Evolutionary conservation across 2,329 filamentous ascomycete species (phyloP).

Genomic region (Fusarium pilosicola): DNA sequence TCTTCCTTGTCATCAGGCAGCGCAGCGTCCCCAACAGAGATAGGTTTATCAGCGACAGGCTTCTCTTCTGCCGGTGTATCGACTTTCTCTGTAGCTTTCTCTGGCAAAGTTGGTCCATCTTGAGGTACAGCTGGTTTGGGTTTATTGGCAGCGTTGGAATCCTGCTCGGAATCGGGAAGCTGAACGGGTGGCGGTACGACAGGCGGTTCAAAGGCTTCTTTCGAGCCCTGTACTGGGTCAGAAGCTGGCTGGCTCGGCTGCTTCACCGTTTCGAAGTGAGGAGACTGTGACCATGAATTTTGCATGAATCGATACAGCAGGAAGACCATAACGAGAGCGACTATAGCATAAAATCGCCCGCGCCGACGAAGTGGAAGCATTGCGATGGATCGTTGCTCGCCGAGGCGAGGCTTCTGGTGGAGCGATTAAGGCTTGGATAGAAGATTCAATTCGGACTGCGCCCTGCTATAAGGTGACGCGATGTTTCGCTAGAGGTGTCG

Average conservation of each 20-base stretch:
- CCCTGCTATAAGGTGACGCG: background rate
- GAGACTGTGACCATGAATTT: conserved; percentile 51
- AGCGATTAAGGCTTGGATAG: background rate
- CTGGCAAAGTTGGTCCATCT: conserved; percentile 4
- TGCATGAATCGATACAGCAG: conserved; percentile 61
- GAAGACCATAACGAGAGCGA: conserved; percentile 64
- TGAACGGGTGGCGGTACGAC: conserved; percentile 27
- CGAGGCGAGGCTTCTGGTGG: conserved; percentile 37
- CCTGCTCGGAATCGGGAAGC: conserved; percentile 27
- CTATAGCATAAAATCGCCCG: conserved; percentile 69
- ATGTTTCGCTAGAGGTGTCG: background rate
- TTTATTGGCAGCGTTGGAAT: conserved; percentile 8
- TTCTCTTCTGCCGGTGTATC: conserved; percentile 15
- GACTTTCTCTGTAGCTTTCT: background rate
- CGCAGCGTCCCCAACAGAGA: conserved; percentile 4
- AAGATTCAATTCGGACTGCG: background rate
- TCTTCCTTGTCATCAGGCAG: conserved; percentile 6
- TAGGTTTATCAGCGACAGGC: conserved; percentile 7
- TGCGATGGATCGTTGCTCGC: conserved; percentile 38
- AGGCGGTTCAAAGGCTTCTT: conserved; percentile 31
- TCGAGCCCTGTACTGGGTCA: conserved; percentile 19
- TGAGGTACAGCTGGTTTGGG: conserved; percentile 19
- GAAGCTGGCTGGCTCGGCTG: conserved; percentile 15
- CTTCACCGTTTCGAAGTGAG: conserved; percentile 18
- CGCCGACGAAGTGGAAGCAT: conserved; percentile 66